Conservation (phyloP, 169 alveolate species). For the Theileria equi region DNA sequence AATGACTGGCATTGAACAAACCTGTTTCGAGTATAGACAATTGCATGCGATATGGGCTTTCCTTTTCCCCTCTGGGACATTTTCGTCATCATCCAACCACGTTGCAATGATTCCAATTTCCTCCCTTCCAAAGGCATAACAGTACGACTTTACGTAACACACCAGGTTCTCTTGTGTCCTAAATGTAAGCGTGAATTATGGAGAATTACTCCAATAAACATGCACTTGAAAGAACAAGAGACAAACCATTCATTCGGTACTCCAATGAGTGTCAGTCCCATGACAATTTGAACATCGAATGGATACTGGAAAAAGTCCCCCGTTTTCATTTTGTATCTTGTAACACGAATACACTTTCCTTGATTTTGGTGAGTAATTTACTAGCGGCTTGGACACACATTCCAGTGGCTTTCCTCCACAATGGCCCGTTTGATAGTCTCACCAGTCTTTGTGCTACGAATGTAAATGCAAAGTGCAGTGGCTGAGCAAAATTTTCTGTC, state of each 20-base stretch:
- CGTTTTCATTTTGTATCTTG: constrained; percentile 9
- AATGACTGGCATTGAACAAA: not conserved
- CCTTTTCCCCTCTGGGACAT: constrained; percentile 17
- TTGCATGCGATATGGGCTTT: constrained; percentile 56
- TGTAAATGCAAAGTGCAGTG: no score
- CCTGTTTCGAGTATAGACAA: constrained; percentile 52
- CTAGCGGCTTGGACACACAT: no score
- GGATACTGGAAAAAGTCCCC: constrained; percentile 59
- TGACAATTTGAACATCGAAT: constrained; percentile 54
- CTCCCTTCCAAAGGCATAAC: constrained; percentile 29
- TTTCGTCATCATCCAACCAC: constrained; percentile 14
- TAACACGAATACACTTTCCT: no score
- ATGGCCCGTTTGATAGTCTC: no score
- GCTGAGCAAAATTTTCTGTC: no score
- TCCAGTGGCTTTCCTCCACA: no score
- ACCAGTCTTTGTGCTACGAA: no score
- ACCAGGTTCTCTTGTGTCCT: constrained; percentile 36
- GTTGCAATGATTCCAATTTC: constrained; percentile 12
- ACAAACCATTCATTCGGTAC: constrained; percentile 55
- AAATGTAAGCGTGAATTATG: not conserved
- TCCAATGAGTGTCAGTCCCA: constrained; percentile 60
- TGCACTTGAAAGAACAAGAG: not conserved
- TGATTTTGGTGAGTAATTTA: no score
- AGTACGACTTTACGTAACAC: constrained; percentile 45
- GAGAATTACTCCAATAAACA: not conserved